Conservation (phyloP, 2,329 filamentous ascomycete genomes). For the Rhynchosporium agropyri region DNA sequence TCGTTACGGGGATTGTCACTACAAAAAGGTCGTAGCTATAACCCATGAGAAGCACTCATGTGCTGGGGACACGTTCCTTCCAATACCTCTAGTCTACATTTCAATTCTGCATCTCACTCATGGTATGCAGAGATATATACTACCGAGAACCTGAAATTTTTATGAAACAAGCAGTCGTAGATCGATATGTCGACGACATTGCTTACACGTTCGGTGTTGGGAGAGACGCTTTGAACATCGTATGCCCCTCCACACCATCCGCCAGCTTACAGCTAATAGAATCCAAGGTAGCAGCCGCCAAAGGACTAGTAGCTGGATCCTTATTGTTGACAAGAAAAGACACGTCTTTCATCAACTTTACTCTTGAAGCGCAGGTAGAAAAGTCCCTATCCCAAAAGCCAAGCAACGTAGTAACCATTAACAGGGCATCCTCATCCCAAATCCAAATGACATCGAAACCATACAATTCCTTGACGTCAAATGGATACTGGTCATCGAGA, state of each 20-base stretch:
- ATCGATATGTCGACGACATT: slow-evolving; percentile 73
- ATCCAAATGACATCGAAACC: slow-evolving; percentile 50
- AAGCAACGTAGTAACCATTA: neutral
- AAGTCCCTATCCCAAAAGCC: neutral
- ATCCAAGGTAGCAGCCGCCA: slow-evolving; percentile 69
- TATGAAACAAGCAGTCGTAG: slow-evolving; percentile 66
- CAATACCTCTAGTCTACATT: neutral
- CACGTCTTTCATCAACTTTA: slow-evolving; percentile 47
- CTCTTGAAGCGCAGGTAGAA: slow-evolving; percentile 45
- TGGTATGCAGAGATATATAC: slow-evolving; percentile 64
- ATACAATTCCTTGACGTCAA: slow-evolving; percentile 53
- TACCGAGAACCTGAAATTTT: slow-evolving; percentile 78
- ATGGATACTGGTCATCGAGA: slow-evolving; percentile 78
- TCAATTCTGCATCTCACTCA: neutral
- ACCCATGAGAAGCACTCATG: neutral
- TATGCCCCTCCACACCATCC: slow-evolving; percentile 44
- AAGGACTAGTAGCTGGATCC: slow-evolving; percentile 68
- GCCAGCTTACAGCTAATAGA: neutral
- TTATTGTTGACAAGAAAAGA: slow-evolving; percentile 52
- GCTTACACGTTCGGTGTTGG: slow-evolving; percentile 68
- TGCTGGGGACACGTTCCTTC: neutral
- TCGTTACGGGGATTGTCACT: slow-evolving; percentile 55
- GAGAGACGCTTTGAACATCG: slow-evolving; percentile 70
- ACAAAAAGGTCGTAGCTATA: slow-evolving; percentile 60
- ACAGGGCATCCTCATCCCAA: slow-evolving; percentile 65